phyloP scores from a whole-genome alignment of 345 rosid genomes.

The Hirschfeldia incana region DNA sequence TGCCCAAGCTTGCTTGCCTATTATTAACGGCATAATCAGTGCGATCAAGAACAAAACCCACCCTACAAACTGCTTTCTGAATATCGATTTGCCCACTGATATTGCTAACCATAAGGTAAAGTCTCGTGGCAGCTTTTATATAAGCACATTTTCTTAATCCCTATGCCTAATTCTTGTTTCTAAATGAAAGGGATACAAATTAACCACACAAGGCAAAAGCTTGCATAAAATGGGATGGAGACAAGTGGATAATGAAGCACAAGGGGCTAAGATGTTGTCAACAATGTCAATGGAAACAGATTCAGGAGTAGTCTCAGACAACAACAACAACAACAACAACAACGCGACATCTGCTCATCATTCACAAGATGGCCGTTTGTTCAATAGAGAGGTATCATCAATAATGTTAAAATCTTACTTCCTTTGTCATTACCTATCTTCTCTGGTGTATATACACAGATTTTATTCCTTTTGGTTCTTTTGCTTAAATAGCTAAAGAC shows the following conservation, averaged over 20 bases:
- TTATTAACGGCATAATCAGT: conserved; percentile 52
- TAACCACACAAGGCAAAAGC: conserved; percentile 82
- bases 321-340: conserved; percentile 34
- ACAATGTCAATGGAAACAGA: conserved; percentile 80
- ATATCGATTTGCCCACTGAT: conserved; percentile 78
- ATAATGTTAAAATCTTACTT: neutral
- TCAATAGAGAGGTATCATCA: conserved; percentile 64
- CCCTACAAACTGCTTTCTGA: conserved; percentile 67
- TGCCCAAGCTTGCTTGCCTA: conserved; percentile 88
- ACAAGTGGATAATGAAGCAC: conserved; percentile 48
- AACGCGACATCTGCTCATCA: conserved; percentile 34
- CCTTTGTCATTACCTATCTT: neutral
- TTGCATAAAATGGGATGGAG: conserved; percentile 78
- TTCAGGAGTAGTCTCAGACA: conserved; percentile 43
- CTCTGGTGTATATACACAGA: neutral
- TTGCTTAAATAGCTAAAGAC: conserved; percentile 43
- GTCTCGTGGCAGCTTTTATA: neutral
- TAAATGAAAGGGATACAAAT: conserved; percentile 73
- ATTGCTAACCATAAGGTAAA: conserved; percentile 79
- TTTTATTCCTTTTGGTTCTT: neutral
- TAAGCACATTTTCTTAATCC: neutral
- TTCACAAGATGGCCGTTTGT: conserved; percentile 50
- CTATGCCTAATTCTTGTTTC: neutral
- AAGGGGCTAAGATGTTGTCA: conserved; percentile 70
- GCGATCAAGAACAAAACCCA: conserved; percentile 61